Base-by-base conservation (phyloP, 1,139 yeast species). In the Kurtzmaniella quercitrusa region DNA sequence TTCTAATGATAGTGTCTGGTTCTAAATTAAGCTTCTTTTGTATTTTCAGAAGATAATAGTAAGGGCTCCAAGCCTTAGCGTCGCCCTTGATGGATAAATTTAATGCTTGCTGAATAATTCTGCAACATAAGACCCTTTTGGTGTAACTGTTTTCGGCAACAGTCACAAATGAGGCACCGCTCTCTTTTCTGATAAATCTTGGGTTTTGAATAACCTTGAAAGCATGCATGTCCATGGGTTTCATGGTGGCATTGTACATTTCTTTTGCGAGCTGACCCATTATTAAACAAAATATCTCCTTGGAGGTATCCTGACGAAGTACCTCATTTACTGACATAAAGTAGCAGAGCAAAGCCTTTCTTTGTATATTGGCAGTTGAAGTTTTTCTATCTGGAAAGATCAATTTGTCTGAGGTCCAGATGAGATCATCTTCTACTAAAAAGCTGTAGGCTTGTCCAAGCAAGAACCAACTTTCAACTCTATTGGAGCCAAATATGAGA, bases 341-440 rank as follows among this genome's bases (percentile, higher is more conserved):
- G 52, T 85, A 89, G 48, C 95, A 84, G 9, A 89, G 53, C 1
- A 91, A 62, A 0, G 96, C 76, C 53, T 77, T 84, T 46, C 86
- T 70, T 58, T 89, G 96, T 3, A 79, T 59, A 15, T 74, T 66
- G 0, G 91, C 90, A 0, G 90, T 84, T 0, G 67, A 61, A 2
- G 67, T 66, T 53, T 85, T 85, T 50, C 84, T 73, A 8, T 85
- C 94, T 0, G 73, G 61, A 0, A 77, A 71, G 33, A 85, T 85
- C 34, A 90, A 64, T 53, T 86, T 86, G 57, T 91, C 97, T 0
- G 96, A 84, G 0, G 93, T 85, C 95, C 96, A 89, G 8, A 89
- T 81, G 44, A 93, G 66, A 51, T 88, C 96, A 60, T 89, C 96
- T 51, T 91, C 98, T 0, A 85, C 95, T 34, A 87, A 66, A 45